phyloP scores from a whole-genome alignment of 805 yeast species.

The Candida yuanshanica region DNA sequence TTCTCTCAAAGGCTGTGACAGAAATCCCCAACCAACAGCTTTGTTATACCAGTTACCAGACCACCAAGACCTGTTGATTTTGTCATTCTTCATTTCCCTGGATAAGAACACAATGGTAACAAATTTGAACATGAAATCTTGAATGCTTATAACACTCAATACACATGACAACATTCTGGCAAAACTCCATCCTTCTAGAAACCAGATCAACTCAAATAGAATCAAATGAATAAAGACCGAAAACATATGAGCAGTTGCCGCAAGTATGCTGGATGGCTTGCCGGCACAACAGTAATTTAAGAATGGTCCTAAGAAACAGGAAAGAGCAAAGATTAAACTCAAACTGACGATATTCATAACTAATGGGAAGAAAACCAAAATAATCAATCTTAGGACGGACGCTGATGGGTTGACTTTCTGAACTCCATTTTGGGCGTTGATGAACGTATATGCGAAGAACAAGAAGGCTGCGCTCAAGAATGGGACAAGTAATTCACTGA shows the following conservation, averaged over 20 bases:
- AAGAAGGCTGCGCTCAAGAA: slow-evolving; percentile 61
- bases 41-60: slow-evolving; percentile 65
- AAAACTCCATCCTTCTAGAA: slow-evolving; percentile 63
- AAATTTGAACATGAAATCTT: slow-evolving; percentile 49
- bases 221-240: slow-evolving; percentile 48
- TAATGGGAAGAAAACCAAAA: slow-evolving; percentile 48
- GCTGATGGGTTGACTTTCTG: slow-evolving; percentile 41
- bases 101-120: slow-evolving; percentile 47
- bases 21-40: slow-evolving; percentile 53
- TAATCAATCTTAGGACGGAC: slow-evolving; percentile 54
- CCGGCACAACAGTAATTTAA: slow-evolving; percentile 33
- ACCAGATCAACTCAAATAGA: slow-evolving; percentile 59
- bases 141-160: slow-evolving; percentile 49
- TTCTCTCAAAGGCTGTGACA: slow-evolving; percentile 64
- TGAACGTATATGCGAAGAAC: slow-evolving; percentile 68
- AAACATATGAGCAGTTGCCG: slow-evolving; percentile 48
- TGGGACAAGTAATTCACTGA: slow-evolving; percentile 78
- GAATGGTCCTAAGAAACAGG: slow-evolving; percentile 46
- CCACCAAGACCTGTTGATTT: slow-evolving; percentile 72
- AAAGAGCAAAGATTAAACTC: slow-evolving; percentile 33
- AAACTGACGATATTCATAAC: slow-evolving; percentile 29
- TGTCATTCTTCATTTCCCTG: slow-evolving; percentile 56
- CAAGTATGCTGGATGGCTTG: slow-evolving; percentile 45
- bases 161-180: slow-evolving; percentile 56
- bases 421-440: slow-evolving; percentile 87